phyloP scores from a whole-genome alignment of 257 asterid species.

The Lycium ferocissimum region DNA sequence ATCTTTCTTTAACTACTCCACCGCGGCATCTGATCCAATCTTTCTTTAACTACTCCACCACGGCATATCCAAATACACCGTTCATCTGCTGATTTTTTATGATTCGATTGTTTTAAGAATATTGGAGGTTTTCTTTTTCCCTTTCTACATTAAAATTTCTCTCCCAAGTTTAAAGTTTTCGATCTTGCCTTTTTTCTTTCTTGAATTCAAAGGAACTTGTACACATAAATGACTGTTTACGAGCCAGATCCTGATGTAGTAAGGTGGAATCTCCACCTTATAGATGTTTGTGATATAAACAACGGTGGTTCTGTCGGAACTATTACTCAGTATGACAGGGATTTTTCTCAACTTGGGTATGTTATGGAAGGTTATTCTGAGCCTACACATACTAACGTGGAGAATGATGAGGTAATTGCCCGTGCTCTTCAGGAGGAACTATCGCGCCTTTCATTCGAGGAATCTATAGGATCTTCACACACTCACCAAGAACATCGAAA shows the following conservation, averaged over 20 bases:
- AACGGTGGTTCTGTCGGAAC: constrained; percentile 60
- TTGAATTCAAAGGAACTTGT: constrained; percentile 30
- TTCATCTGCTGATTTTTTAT: too few species aligned
- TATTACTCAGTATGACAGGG: constrained; percentile 61
- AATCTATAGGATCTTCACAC: constrained; percentile 19
- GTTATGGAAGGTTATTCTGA: constrained; percentile 54
- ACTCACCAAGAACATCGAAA: constrained; percentile 52
- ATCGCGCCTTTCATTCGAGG: constrained; percentile 44
- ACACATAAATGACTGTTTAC: not conserved
- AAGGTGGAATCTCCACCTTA: constrained; percentile 88
- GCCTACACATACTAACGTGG: constrained; percentile 41
- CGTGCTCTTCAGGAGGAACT: constrained; percentile 87
- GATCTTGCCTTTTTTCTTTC: too few species aligned
- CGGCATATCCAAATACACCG: too few species aligned
- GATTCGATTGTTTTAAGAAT: too few species aligned
- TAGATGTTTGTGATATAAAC: constrained; percentile 35
- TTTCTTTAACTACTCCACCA: too few species aligned
- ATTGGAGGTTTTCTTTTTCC: too few species aligned
- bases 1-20: too few species aligned
- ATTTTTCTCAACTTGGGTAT: constrained; percentile 49
- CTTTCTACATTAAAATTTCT: too few species aligned
- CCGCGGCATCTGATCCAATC: too few species aligned
- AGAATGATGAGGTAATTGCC: constrained; percentile 77
- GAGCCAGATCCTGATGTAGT: constrained; percentile 28
- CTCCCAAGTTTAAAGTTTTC: too few species aligned